phyloP scores from a whole-genome alignment of 75 land plant species.

The Pinus taeda region DNA sequence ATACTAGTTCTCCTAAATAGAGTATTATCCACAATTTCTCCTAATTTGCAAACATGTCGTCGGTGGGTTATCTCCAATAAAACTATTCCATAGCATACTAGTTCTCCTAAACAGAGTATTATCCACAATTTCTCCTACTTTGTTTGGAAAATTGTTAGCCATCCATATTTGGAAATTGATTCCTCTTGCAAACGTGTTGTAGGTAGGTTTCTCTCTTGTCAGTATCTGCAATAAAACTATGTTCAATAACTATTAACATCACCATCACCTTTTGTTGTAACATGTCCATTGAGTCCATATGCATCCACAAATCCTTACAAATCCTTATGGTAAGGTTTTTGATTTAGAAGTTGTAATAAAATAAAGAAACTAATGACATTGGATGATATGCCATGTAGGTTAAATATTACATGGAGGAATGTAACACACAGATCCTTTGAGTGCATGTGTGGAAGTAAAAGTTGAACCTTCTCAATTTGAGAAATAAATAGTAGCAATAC shows the following conservation, averaged over 20 bases:
- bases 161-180: not conserved
- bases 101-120: not conserved
- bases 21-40: too few relatives aligned
- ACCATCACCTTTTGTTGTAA: not conserved
- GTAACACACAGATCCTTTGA: conserved; percentile 2
- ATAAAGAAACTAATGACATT: not conserved
- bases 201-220: not conserved
- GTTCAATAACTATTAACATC: not conserved
- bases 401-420: not conserved
- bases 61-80: too few relatives aligned
- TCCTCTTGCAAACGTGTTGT: not conserved
- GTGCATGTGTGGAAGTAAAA: not conserved
- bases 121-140: not conserved
- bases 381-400: not conserved
- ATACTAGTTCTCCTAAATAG: not conserved
- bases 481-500: conserved; percentile 6
- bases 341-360: not conserved
- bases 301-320: not conserved
- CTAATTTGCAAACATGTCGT: too few relatives aligned
- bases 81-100: too few relatives aligned
- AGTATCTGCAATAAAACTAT: not conserved
- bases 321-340: not conserved
- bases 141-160: not conserved
- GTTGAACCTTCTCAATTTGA: not conserved
- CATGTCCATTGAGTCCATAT: not conserved